Conservation (phyloP, 1,139 yeast species). For the Kodamaea sp. region DNA sequence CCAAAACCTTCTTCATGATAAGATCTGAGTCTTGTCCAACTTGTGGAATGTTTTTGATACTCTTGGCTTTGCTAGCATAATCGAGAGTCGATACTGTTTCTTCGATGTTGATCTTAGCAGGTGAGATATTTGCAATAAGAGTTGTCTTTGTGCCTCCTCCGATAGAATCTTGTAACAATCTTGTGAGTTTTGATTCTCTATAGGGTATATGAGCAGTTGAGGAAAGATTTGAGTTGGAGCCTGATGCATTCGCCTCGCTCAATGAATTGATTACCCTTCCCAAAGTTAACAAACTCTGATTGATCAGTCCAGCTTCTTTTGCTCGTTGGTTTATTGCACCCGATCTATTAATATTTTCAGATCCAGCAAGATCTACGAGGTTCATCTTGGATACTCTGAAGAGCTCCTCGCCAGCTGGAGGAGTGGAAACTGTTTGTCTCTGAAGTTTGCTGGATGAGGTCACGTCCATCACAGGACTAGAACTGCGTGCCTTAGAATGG, state of each 20-base stretch:
- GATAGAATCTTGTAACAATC: constrained; percentile 76
- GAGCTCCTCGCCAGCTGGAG: constrained; percentile 29
- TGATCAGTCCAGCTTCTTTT: constrained; percentile 85
- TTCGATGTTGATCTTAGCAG: constrained; percentile 69
- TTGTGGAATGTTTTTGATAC: constrained; percentile 74
- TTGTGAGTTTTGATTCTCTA: constrained; percentile 79
- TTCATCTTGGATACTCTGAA: constrained; percentile 66
- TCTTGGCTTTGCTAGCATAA: constrained; percentile 81
- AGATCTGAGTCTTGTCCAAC: constrained; percentile 50
- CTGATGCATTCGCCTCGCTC: constrained; percentile 20
- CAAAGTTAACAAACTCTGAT: constrained; percentile 76
- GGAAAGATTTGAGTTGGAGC: constrained; percentile 20
- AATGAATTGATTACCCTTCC: constrained; percentile 83
- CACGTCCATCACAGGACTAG: background rate
- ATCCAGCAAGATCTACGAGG: constrained; percentile 87
- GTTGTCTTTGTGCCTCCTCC: constrained; percentile 84
- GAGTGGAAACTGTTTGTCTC: background rate
- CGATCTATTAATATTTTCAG: constrained; percentile 75
- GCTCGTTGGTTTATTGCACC: constrained; percentile 82
- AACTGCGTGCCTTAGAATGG: background rate
- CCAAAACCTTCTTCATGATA: constrained; percentile 58
- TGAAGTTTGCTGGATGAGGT: background rate
- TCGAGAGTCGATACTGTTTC: constrained; percentile 84
- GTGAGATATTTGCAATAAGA: constrained; percentile 80
- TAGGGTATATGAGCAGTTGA: constrained; percentile 64